phyloP scores from a whole-genome alignment of 805 yeast species.

The Debaryomyces prosopidis region DNA sequence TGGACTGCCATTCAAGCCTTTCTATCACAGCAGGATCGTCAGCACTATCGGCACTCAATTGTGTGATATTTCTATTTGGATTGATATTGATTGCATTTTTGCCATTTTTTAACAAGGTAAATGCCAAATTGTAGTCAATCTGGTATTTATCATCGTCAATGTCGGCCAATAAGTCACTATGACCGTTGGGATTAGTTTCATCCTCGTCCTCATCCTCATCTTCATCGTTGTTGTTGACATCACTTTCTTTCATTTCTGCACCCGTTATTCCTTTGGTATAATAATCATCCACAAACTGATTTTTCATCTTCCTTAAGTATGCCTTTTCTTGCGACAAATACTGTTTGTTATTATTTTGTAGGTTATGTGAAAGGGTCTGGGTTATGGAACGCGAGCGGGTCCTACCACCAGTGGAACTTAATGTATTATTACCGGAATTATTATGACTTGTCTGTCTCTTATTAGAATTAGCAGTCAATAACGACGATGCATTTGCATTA shows the following conservation, averaged over 20 bases:
- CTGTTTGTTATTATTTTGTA: conserved; percentile 14
- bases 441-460: not conserved
- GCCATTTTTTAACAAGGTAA: conserved; percentile 32
- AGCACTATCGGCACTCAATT: conserved; percentile 36
- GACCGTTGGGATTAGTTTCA: conserved; percentile 17
- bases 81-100: conserved; percentile 35
- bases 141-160: conserved; percentile 47
- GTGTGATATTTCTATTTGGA: conserved; percentile 34
- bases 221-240: conserved; percentile 16
- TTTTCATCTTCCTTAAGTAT: conserved; percentile 61
- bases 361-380: conserved; percentile 16
- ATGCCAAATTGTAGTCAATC: conserved; percentile 46
- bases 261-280: conserved; percentile 65
- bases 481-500: not conserved
- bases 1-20: conserved; percentile 93
- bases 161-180: conserved; percentile 36
- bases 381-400: conserved; percentile 19
- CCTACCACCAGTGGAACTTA: not conserved
- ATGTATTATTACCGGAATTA: not conserved
- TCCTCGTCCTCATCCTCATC: conserved; percentile 25
- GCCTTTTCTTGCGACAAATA: conserved; percentile 66
- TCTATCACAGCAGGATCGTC: conserved; percentile 60
- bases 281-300: conserved; percentile 66
- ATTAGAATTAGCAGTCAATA: not conserved
- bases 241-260: conserved; percentile 17